Percentiles rank a stretch among this genome's conserved stretches.
phyloP scores from a whole-genome alignment of 169 alveolate genomes.

The Eimeria zaria region DNA sequence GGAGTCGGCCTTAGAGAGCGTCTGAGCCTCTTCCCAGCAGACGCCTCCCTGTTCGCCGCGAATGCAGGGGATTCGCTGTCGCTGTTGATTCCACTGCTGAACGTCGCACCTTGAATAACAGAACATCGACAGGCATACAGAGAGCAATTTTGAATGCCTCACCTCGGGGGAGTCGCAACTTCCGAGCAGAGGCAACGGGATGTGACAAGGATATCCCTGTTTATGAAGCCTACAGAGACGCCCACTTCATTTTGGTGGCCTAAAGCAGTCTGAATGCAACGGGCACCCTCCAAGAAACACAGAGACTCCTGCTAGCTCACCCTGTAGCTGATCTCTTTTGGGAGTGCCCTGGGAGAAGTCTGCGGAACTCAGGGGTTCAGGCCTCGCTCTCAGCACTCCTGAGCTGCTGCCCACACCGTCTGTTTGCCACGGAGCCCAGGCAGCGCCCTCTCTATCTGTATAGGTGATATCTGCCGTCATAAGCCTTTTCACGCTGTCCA shows the following conservation, averaged over 20 bases:
- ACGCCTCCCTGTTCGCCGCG: slow-evolving; percentile 38
- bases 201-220: not conserved
- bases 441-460: slow-evolving; percentile 62
- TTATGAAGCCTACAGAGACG: not conserved
- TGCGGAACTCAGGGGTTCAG: slow-evolving; percentile 54
- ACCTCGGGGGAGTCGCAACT: not conserved
- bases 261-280: not conserved
- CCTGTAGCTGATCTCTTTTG: slow-evolving; percentile 55
- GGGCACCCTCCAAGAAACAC: not conserved
- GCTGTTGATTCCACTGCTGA: slow-evolving; percentile 68
- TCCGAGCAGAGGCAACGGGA: not conserved
- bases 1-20: slow-evolving; percentile 95
- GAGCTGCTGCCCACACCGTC: slow-evolving; percentile 55
- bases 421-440: slow-evolving; percentile 73
- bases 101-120: slow-evolving; percentile 22
- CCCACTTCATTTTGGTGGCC: not conserved
- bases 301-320: not conserved
- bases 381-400: slow-evolving; percentile 41
- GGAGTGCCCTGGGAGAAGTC: slow-evolving; percentile 47
- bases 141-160: not conserved
- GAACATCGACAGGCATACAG: not conserved
- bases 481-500: slow-evolving; percentile 90
- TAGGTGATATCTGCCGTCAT: slow-evolving; percentile 86
- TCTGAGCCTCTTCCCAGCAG: slow-evolving; percentile 84
- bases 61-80: slow-evolving; percentile 75